phyloP scores from a whole-genome alignment of 1,284 basidiomycete genomes.

The Apiotrichum siamense region DNA sequence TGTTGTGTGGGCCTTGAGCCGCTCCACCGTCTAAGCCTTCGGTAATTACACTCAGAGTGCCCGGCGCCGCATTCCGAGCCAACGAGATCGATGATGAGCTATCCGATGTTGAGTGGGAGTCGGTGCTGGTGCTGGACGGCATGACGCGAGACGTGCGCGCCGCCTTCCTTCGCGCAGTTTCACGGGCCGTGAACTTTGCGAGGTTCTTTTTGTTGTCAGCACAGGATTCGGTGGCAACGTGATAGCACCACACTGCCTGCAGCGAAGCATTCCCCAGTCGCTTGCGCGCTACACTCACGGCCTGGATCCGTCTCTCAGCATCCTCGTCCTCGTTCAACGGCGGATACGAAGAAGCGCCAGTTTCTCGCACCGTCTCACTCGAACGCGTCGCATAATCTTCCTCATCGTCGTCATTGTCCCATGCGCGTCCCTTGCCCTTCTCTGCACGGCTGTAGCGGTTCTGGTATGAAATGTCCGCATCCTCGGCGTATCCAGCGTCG shows the following conservation, averaged over 20 bases:
- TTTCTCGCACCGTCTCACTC: conserved; percentile 16
- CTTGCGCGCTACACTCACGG: conserved; percentile 40
- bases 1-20: conserved; percentile 12
- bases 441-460: background rate
- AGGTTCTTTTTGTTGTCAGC: conserved; percentile 35
- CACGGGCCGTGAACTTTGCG: conserved; percentile 40
- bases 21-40: conserved; percentile 10
- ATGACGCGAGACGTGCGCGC: conserved; percentile 31
- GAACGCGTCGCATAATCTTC: background rate
- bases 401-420: no score
- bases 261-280: no score
- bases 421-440: conserved; percentile 26
- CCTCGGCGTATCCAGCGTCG: background rate
- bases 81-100: conserved; percentile 19
- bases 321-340: conserved; percentile 39
- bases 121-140: conserved; percentile 9
- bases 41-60: conserved; percentile 10
- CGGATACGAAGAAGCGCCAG: conserved; percentile 37
- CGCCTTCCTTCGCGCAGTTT: conserved; percentile 40
- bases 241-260: no score
- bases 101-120: conserved; percentile 12
- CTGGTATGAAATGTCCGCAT: background rate
- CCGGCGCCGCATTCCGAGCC: background rate
- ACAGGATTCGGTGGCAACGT: no score
- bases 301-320: conserved; percentile 41